Percentiles rank a stretch among this genome's conserved stretches.
Evolutionary conservation across 2,329 filamentous ascomycete species (phyloP).

Genomic region (Pseudogymnoascus sp.): DNA sequence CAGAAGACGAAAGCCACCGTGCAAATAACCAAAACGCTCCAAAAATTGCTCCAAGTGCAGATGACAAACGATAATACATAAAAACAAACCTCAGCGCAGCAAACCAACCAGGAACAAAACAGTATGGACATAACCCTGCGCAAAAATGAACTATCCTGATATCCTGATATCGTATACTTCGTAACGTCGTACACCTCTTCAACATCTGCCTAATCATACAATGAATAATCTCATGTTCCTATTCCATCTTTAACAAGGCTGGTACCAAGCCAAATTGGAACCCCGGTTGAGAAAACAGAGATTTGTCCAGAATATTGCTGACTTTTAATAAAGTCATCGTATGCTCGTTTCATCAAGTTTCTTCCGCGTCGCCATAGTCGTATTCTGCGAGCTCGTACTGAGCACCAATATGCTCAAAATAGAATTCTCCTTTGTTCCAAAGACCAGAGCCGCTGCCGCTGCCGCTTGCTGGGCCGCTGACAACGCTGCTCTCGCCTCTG

Average conservation of each 20-base stretch:
- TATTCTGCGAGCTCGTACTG: not conserved
- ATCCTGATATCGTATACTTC: not conserved
- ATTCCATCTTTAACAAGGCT: not conserved
- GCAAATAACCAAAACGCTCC: not conserved
- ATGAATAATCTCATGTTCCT: not conserved
- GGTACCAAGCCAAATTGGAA: not conserved
- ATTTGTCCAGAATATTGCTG: not conserved
- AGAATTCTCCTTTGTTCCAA: not conserved
- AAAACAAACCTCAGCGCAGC: not conserved
- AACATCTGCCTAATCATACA: not conserved
- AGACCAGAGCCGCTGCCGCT: not conserved
- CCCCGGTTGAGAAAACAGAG: not conserved
- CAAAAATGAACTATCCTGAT: not conserved
- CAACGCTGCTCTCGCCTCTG: constrained; percentile 3
- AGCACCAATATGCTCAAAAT: not conserved
- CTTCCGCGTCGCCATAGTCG: not conserved
- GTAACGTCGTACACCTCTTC: not conserved
- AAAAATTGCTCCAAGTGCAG: not conserved
- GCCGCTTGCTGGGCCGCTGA: not conserved
- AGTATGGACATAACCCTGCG: not conserved
- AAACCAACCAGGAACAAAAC: not conserved
- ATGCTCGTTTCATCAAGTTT: not conserved
- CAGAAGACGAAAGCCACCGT: not conserved
- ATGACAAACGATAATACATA: not conserved
- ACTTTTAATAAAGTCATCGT: not conserved